Evolutionary conservation across 257 asterid species (phyloP).

Genomic region (Capsicum baccatum): DNA sequence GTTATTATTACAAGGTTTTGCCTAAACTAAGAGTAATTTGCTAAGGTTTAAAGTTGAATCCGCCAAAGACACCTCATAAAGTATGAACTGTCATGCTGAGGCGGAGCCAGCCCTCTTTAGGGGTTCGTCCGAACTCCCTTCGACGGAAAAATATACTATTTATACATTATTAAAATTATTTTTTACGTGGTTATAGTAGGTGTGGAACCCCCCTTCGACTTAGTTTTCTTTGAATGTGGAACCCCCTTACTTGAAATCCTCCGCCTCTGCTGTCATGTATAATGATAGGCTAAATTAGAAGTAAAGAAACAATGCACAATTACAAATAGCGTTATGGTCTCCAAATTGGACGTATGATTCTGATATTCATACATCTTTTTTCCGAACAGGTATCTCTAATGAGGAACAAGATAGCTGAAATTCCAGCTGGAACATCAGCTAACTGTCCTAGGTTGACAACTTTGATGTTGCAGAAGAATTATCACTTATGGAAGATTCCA

Average conservation of each 20-base stretch:
- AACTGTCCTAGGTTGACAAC: constrained; percentile 42
- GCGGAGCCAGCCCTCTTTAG: too few species aligned
- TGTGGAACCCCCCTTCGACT: too few species aligned
- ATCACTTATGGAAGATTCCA: constrained; percentile 39
- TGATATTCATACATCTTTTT: not conserved
- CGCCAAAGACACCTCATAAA: not conserved
- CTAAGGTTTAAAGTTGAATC: not conserved
- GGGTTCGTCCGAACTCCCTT: too few species aligned
- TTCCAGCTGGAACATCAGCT: constrained; percentile 33
- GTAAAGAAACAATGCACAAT: too few species aligned
- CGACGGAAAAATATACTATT: too few species aligned
- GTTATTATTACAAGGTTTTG: too few species aligned
- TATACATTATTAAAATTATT: too few species aligned
- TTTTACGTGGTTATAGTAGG: too few species aligned
- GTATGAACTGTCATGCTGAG: not conserved
- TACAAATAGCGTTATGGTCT: not conserved
- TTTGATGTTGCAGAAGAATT: constrained; percentile 36
- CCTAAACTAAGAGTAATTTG: not conserved
- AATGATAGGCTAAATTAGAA: too few species aligned
- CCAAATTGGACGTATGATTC: not conserved
- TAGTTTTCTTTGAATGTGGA: too few species aligned
- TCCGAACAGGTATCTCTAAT: constrained; percentile 36
- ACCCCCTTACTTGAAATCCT: too few species aligned
- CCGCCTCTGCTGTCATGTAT: not conserved
- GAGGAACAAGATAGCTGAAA: constrained; percentile 36